Conservation (phyloP, 2,329 filamentous ascomycete species). For the Diaporthe australafricana region DNA sequence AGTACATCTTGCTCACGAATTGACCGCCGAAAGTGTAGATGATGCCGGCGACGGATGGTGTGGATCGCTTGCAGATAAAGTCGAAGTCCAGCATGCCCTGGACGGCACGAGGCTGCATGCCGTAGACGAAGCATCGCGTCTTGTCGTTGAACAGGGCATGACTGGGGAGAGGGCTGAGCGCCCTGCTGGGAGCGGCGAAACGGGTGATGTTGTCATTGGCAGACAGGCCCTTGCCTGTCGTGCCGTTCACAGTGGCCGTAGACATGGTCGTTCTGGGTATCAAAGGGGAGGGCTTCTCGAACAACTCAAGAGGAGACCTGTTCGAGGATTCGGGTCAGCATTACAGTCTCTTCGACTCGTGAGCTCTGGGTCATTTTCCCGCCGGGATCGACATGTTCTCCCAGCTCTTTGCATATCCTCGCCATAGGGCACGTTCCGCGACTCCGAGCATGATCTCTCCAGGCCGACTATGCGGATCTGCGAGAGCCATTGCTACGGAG, state of each 20-base stretch:
- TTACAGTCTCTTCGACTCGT: neutral
- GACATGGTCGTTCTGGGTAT: conserved; percentile 58
- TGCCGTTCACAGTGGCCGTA: conserved; percentile 62
- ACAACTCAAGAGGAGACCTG: conserved; percentile 27
- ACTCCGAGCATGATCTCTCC: neutral
- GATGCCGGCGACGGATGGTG: conserved; percentile 96
- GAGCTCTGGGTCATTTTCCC: neutral
- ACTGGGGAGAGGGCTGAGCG: conserved; percentile 86
- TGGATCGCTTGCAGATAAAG: conserved; percentile 99
- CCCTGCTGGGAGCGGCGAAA: conserved; percentile 92
- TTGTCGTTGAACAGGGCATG: conserved; percentile 98
- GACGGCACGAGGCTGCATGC: conserved; percentile 93
- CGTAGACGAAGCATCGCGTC: conserved; percentile 99
- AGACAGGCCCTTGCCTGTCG: conserved; percentile 65
- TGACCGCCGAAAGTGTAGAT: conserved; percentile 99
- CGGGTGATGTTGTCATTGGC: conserved; percentile 99
- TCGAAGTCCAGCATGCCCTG: conserved; percentile 99
- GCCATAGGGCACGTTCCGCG: neutral
- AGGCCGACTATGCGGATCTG: neutral
- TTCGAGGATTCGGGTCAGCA: neutral
- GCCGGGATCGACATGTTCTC: neutral
- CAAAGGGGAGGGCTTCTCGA: conserved; percentile 36
- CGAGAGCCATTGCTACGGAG: neutral
- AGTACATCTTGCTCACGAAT: conserved; percentile 99
- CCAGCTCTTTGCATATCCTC: neutral